Base-by-base conservation (phyloP, 148 eudicot genomes). In the Selenicereus undatus region DNA sequence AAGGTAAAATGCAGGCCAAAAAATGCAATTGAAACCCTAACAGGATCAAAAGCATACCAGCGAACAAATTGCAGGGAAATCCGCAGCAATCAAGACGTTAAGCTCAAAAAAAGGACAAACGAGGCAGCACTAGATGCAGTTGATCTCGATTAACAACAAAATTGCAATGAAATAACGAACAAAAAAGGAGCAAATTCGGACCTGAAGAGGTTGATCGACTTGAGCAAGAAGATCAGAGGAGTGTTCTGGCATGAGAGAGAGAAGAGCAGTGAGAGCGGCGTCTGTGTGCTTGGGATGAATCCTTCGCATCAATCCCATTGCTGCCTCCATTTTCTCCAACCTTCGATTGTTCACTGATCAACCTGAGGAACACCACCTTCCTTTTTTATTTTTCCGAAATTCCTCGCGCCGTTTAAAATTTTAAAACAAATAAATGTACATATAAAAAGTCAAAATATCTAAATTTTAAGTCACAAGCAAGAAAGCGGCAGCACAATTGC, bases 161-260 rank as follows among this genome's bases (percentile, higher is more conserved):
- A 60, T 73, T 50, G 3, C 36, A 22, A 39, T 22, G 48, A 32
- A 75, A 51, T 1, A 1, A 35, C 3, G 17, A 5, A 10, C 13
- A 43, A 42, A 26, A 48, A n/a, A 27, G 39, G 30, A 18, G 65
- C 43, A 27, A 79, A 29, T 60, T 29, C 14, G 11, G 35, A 95
- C 99, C 98, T 95, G 99, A 76, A 95, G 99, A 80, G 99, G 99
- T 82, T 93, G 99, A 85, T 95, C 99, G 68, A 92, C 91, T 92
- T 95, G 99, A 76, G 99, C 92, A 78, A 95, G 99, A 52, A 93
- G 99, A 91, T 95, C 99, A 30, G 97, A 87, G 82, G 97, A 92
- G 76, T 91, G 87, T 26, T 91, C 82, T 5, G 99, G 99, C 79
- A 95, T 79, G 70, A 95, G 93, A 78, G 91, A 91, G 29, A 95